Percentiles rank a stretch among this genome's conserved stretches.
phyloP scores from a whole-genome alignment of 2,329 filamentous ascomycete species.

The Botryotinia calthae region DNA sequence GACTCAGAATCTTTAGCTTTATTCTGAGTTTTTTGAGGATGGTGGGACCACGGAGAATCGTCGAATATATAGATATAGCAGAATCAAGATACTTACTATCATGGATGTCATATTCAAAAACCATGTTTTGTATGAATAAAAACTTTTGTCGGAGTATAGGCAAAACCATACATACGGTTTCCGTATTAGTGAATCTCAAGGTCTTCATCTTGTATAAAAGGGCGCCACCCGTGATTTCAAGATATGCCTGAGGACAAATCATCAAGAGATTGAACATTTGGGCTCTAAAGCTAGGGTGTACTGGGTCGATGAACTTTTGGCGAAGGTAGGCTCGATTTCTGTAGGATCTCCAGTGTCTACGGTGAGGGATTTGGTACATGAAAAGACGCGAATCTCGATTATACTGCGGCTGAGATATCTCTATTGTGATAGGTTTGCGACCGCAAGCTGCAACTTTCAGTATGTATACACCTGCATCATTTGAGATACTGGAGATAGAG shows the following conservation, averaged over 20 bases:
- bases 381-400: neutral
- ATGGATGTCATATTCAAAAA: neutral
- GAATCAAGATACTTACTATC: too few species aligned
- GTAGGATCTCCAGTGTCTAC: neutral
- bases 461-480: neutral
- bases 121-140: neutral
- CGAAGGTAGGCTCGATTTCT: neutral
- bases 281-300: neutral
- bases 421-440: neutral
- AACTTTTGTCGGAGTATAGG: neutral
- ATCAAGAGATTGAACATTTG: neutral
- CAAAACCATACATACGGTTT: neutral
- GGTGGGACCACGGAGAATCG: neutral
- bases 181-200: neutral
- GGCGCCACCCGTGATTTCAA: neutral
- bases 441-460: neutral
- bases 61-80: neutral
- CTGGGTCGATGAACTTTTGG: neutral
- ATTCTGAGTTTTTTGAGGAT: neutral
- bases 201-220: neutral
- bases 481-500: neutral
- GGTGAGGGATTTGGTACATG: too few species aligned
- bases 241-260: slow-evolving; percentile 8
- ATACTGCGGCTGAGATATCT: neutral
- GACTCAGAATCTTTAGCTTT: neutral